Evolutionary conservation across 257 asterid species (phyloP).

Genomic region (Nicotiana noctiflora): DNA sequence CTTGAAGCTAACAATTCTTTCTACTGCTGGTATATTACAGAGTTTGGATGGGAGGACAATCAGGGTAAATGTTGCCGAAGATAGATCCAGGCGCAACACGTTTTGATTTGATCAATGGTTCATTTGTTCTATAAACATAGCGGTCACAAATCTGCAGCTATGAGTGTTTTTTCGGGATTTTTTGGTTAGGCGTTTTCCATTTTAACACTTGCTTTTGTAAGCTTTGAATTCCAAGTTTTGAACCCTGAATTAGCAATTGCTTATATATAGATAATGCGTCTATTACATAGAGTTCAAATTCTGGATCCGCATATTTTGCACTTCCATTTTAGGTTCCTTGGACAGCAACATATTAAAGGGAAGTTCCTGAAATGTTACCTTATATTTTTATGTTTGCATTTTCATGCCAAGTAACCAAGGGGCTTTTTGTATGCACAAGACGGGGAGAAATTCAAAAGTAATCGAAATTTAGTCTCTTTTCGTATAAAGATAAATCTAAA

Average conservation of each 20-base stretch:
- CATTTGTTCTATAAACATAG: neutral
- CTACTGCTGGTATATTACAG: slow-evolving; percentile 30
- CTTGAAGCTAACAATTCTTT: neutral
- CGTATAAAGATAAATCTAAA: too few relatives aligned
- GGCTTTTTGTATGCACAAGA: too few relatives aligned
- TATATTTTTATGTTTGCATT: too few relatives aligned
- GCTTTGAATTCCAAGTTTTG: too few relatives aligned
- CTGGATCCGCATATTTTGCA: too few relatives aligned
- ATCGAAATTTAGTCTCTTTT: too few relatives aligned
- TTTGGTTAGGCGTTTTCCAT: neutral
- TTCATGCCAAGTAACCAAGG: too few relatives aligned
- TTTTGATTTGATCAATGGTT: slow-evolving; percentile 5
- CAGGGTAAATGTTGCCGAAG: slow-evolving; percentile 70
- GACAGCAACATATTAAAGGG: too few relatives aligned
- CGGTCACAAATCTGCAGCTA: neutral
- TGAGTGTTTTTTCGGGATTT: neutral
- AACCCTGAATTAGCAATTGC: neutral
- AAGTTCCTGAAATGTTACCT: too few relatives aligned
- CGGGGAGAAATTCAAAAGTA: too few relatives aligned
- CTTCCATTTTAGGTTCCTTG: too few relatives aligned
- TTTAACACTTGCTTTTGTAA: too few relatives aligned
- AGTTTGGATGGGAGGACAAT: slow-evolving; percentile 64
- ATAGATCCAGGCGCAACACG: slow-evolving; percentile 45
- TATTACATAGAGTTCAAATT: neutral
- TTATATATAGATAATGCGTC: neutral